A percentile compares a stretch with the other conserved stretches of the same genome.
These are phyloP conservation scores for Cytospora paraplurivora DNA, from an alignment of 2,329 filamentous ascomycete species.

Conservation along the genomic window DNA sequence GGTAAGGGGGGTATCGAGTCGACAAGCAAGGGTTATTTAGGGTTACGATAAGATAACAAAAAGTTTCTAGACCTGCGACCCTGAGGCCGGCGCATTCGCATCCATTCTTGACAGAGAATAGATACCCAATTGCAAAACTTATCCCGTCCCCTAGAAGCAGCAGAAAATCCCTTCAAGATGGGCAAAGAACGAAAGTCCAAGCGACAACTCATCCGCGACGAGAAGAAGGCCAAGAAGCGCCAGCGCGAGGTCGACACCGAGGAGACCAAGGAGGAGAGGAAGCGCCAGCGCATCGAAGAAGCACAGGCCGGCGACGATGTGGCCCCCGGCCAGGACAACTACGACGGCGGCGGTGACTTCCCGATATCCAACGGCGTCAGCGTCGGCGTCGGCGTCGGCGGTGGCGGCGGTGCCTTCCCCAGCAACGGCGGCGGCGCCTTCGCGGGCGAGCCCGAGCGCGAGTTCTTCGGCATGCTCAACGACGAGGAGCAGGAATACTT, in stretches of 20 bases:
- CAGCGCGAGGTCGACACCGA: slow-evolving; percentile 35
- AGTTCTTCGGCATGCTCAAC: slow-evolving; percentile 92
- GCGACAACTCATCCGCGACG: slow-evolving; percentile 41
- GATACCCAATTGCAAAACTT: not conserved
- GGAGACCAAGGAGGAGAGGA: slow-evolving; percentile 32
- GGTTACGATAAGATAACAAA: slow-evolving; percentile 21
- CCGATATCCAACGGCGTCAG: slow-evolving; percentile 13
- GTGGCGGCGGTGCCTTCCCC: not conserved
- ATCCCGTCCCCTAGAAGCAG: not conserved
- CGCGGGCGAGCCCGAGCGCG: slow-evolving; percentile 52
- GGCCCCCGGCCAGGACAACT: not conserved
- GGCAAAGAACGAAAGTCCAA: slow-evolving; percentile 42
- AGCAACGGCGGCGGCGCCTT: slow-evolving; percentile 17
- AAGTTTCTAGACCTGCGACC: slow-evolving; percentile 9
- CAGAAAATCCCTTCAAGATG: slow-evolving; percentile 32
- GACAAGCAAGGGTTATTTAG: not conserved
- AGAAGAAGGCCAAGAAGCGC: slow-evolving; percentile 42
- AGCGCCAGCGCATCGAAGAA: slow-evolving; percentile 34
- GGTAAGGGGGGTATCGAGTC: not conserved
- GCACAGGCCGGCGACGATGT: slow-evolving; percentile 24
- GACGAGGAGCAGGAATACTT: slow-evolving; percentile 97
- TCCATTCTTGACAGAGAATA: not conserved
- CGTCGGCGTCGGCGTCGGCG: no score
- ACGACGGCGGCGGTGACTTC: slow-evolving; percentile 17
- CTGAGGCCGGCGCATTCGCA: not conserved